A percentile compares a stretch with the other conserved stretches of the same genome.
phyloP scores from a whole-genome alignment of 2,329 filamentous ascomycete genomes.

The Trichoderma aggressivum region DNA sequence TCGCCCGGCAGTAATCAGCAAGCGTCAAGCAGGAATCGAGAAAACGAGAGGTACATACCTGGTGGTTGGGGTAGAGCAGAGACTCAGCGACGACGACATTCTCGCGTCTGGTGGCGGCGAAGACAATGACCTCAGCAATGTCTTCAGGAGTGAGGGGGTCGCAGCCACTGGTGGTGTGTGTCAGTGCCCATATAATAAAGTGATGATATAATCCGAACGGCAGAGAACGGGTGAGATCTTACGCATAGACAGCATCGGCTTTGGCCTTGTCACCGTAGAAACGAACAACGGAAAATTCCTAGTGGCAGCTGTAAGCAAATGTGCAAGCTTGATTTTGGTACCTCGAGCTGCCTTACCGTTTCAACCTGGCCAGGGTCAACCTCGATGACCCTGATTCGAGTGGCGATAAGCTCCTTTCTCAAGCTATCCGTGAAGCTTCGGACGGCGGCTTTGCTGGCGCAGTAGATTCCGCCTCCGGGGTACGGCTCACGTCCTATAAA shows the following conservation, averaged over 20 bases:
- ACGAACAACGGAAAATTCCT: conserved; percentile 84
- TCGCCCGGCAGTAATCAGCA: background rate
- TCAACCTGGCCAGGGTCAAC: conserved; percentile 91
- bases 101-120: conserved; percentile 76
- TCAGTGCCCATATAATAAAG: background rate
- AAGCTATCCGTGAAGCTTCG: conserved; percentile 79
- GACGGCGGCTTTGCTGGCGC: conserved; percentile 86
- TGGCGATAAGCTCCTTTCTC: conserved; percentile 77
- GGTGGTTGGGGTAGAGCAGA: conserved; percentile 82
- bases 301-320: background rate
- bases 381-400: conserved; percentile 78
- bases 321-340: background rate
- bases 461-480: conserved; percentile 84
- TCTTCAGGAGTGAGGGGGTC: conserved; percentile 86
- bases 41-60: conserved; percentile 51
- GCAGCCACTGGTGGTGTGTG: conserved; percentile 51
- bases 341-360: conserved; percentile 53
- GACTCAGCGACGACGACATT: conserved; percentile 91
- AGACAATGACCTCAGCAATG: conserved; percentile 87
- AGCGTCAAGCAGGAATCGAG: background rate
- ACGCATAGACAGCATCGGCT: conserved; percentile 86
- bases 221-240: conserved; percentile 33
- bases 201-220: background rate
- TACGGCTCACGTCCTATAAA: conserved; percentile 70
- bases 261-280: conserved; percentile 87